A percentile compares a stretch with the other conserved stretches of the same genome.
These are phyloP conservation scores for Nitzschia sp. DNA, from an alignment of 108 stramenopile species.

Conservation along the genomic window DNA sequence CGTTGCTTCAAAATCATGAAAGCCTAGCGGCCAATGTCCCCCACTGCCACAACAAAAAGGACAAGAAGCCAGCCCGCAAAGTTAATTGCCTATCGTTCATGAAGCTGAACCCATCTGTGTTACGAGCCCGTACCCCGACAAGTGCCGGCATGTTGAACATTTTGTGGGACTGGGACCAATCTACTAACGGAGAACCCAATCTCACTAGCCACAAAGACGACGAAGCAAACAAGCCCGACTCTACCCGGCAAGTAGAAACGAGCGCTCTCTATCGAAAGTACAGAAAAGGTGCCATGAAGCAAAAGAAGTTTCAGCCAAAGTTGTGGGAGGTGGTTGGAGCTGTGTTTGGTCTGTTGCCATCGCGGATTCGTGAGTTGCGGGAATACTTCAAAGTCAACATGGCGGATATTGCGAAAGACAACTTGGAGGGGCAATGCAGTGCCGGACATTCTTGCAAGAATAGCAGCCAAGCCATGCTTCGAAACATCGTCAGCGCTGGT, in stretches of 20 bases:
- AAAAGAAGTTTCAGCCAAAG: constrained; percentile 2
- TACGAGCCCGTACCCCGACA: constrained; percentile 22
- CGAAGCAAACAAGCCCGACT: neutral
- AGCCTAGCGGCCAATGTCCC: constrained; percentile 6
- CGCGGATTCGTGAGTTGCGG: neutral
- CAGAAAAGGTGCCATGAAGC: neutral
- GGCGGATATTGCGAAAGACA: constrained; percentile 37
- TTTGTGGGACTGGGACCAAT: neutral
- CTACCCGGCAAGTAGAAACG: neutral
- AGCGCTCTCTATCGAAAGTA: neutral
- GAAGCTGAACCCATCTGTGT: constrained; percentile 28
- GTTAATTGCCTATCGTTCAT: constrained; percentile 40
- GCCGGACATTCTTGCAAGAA: constrained; percentile 46
- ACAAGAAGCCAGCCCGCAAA: neutral
- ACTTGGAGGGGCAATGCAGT: constrained; percentile 38
- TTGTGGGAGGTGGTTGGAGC: constrained; percentile 20
- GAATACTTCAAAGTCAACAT: constrained; percentile 21
- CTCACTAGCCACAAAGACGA: neutral
- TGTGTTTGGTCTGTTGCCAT: constrained; percentile 20
- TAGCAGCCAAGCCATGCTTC: constrained; percentile 16
- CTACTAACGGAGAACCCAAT: neutral
- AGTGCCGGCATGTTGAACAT: constrained; percentile 39
- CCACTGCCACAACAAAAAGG: constrained; percentile 1
- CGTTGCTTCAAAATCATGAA: constrained; percentile 39
- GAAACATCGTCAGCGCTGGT: neutral